Evolutionary conservation across 139 green algal genomes (phyloP), one percentile per base, ranked within the genome.

Genomic region (Coelastrella sp.): DNA sequence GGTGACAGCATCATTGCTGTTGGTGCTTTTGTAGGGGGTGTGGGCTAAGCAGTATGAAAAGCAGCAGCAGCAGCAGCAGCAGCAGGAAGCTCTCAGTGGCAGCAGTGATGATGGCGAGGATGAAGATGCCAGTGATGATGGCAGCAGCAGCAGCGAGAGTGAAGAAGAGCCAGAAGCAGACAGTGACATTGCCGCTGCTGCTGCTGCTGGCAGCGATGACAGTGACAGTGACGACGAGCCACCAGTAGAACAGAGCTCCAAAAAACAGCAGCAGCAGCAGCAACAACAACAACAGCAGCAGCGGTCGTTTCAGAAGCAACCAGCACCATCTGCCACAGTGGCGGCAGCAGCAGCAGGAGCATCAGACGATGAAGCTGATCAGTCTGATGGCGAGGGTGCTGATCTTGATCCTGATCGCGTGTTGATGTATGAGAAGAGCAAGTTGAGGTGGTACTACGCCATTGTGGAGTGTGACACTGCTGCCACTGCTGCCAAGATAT

Each of bases 401-500:
- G 93, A 91, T 83, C 83, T 96, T 37, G 92, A 96, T 57, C 86
- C 87, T 38, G 68, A 88, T 71, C 88, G 90, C 25, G 77, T 99
- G 86, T 89, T 91, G 13, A 81, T 91, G 62, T 99, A 99, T 85
- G 96, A 99, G 85, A 85, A 89, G 34, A 92, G 90, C 25, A 93
- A 92, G 48, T 89, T 99, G 83, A 93, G 95, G 38, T 96, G 92
- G 43, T 92, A 91, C 83, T 98, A 95, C 76, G 95, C 93, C 50
- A 96, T 99, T 0, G 94, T 93, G n/a, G 92, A 96, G 77, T 99
- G 91, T 77, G 91, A 95, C 88, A 91, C 69, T 34, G 88, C 89
- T 0, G 82, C 62, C 27, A 95, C 95, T 0, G 96, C 95, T 43
- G 85, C 79, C 13, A 68, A 69, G 23, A 30, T 99, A 25, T 99